A percentile compares a stretch with the other conserved stretches of the same genome.
phyloP scores from a whole-genome alignment of 208 protist genomes.

The Naegleria gruberi region DNA sequence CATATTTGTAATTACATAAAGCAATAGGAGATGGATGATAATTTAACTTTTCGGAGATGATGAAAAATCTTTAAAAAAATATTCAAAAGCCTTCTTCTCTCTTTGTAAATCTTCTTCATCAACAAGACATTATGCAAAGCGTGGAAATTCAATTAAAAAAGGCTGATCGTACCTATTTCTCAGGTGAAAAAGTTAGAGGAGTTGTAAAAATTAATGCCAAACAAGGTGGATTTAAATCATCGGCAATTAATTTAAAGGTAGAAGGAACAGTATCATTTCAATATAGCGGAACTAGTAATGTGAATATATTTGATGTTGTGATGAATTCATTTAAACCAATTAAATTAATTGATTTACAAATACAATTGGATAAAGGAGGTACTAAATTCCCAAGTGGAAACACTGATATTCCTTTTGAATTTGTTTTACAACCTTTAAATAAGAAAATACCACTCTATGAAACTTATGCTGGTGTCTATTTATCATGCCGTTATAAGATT shows the following conservation, averaged over 20 bases:
- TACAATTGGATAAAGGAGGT: conserved; percentile 30
- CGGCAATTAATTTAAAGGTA: background rate
- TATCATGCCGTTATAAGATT: conserved; percentile 58
- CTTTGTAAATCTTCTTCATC: background rate
- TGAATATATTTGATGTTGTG: conserved; percentile 5
- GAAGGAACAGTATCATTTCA: conserved; percentile 16
- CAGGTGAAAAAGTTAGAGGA: conserved; percentile 17
- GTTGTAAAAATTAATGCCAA: background rate
- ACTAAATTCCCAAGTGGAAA: conserved; percentile 48
- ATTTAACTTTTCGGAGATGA: too few relatives aligned
- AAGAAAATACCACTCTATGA: conserved; percentile 37
- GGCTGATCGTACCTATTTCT: background rate
- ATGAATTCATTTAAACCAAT: conserved; percentile 58
- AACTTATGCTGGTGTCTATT: conserved; percentile 70
- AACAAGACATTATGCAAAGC: background rate
- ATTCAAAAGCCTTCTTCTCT: background rate
- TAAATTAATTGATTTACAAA: conserved; percentile 40
- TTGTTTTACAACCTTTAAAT: conserved; percentile 47
- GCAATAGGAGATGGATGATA: too few relatives aligned
- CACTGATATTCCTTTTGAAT: conserved; percentile 69
- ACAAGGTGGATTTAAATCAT: background rate
- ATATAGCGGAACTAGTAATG: conserved; percentile 12
- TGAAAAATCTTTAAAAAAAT: too few relatives aligned
- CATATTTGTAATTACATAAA: too few relatives aligned
- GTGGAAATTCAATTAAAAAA: background rate